Base-by-base conservation (phyloP, 106 monocot genomes). In the Cymbidium sinense region DNA sequence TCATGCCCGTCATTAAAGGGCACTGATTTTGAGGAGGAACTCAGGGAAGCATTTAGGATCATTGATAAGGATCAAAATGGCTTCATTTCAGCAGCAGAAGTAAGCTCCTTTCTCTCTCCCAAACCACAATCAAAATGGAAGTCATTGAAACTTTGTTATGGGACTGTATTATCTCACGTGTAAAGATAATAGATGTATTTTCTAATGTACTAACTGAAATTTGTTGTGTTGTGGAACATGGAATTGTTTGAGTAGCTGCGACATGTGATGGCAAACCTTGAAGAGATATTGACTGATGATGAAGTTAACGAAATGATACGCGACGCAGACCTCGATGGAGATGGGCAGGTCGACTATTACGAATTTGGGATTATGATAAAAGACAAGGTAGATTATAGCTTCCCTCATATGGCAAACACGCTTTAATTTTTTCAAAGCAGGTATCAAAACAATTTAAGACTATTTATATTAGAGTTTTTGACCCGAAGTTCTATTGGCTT, bases 1-100 rank as follows among this genome's bases (percentile, higher is more conserved):
- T 20, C 20, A 0, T 19, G 18, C 54, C 6, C n/a, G 4, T 54
- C 21, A 41, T 67, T 20, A 15, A 34, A 85, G 81, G 81, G 67
- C 81, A 73, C 77, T 50, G 81, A 85, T 78, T 85, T 81, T 73
- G 81, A 85, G 74, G 85, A 85, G 47, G n/a, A n/a, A n/a, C n/a
- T n/a, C n/a, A n/a, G n/a, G n/a, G n/a, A n/a, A n/a, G n/a, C n/a
- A n/a, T n/a, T n/a, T n/a, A n/a, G n/a, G n/a, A n/a, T n/a, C n/a
- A n/a, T n/a, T n/a, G n/a, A n/a, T n/a, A n/a, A n/a, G n/a, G n/a
- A n/a, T n/a, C n/a, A n/a, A n/a, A n/a, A n/a, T n/a, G n/a, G n/a
- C n/a, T n/a, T n/a, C n/a, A n/a, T n/a, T n/a, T n/a, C n/a, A n/a
- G n/a, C n/a, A 52, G 85, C 81, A 9, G 85, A 85, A 80, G 80